phyloP scores from a whole-genome alignment of 2,329 filamentous ascomycete genomes.

The Curvularia eragrostidis region DNA sequence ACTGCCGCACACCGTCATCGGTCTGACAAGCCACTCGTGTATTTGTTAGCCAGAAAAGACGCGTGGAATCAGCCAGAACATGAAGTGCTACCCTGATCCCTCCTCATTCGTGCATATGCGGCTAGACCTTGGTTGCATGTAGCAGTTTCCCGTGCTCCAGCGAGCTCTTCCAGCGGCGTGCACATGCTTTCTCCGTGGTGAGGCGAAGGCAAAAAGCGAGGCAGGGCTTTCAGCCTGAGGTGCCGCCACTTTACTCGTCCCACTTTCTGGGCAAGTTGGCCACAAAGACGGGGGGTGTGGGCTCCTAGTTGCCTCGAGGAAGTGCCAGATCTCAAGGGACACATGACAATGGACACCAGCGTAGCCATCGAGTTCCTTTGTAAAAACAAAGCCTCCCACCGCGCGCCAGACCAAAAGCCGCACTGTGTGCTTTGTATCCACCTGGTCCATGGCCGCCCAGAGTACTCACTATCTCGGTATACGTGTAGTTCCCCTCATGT shows the following conservation, averaged over 20 bases:
- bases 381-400: neutral
- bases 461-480: conserved; percentile 20
- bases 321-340: neutral
- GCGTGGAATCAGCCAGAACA: conserved; percentile 27
- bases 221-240: conserved; percentile 21
- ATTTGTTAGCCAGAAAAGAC: conserved; percentile 28
- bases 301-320: conserved; percentile 1
- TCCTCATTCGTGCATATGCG: conserved; percentile 44
- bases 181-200: conserved; percentile 11
- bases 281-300: conserved; percentile 5
- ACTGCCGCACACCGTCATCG: conserved; percentile 19
- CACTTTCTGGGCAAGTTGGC: conserved; percentile 6
- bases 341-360: neutral
- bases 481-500: conserved; percentile 21
- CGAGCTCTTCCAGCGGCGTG: conserved; percentile 21
- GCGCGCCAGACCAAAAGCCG: neutral
- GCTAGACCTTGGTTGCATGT: conserved; percentile 46
- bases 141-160: conserved; percentile 40
- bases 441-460: conserved; percentile 6
- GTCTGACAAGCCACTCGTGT: conserved; percentile 23
- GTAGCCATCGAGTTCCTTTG: neutral
- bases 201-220: conserved; percentile 15
- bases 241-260: conserved; percentile 26
- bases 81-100: conserved; percentile 34
- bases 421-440: neutral